A percentile compares a stretch with the other conserved stretches of the same genome.
Evolutionary conservation across 805 yeast species (phyloP).

Genomic region (Sugiyamaella boreocaroliniensis): DNA sequence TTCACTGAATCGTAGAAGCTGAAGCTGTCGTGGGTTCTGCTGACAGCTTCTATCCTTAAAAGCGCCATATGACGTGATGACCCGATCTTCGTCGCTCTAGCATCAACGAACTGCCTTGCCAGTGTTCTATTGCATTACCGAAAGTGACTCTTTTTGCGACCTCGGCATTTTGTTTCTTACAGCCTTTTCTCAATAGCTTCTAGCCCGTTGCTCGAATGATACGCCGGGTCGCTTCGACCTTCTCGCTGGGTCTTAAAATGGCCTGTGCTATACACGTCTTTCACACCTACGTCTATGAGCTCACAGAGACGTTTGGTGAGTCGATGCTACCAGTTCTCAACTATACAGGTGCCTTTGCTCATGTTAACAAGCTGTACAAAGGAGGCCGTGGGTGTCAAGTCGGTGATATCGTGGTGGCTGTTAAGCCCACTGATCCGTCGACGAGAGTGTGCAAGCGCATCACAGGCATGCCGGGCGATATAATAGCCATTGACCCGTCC

Average conservation of each 20-base stretch:
- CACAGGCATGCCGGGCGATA: constrained; percentile 94
- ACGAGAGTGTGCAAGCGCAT: constrained; percentile 87
- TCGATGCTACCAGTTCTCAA: constrained; percentile 91
- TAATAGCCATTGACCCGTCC: constrained; percentile 68
- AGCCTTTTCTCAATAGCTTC: too few relatives aligned
- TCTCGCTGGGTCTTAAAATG: constrained; percentile 29
- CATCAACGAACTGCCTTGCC: too few relatives aligned
- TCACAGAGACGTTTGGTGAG: constrained; percentile 82
- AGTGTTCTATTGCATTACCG: too few relatives aligned
- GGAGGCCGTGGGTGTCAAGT: constrained; percentile 60
- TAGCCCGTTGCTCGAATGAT: neutral
- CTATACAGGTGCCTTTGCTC: constrained; percentile 65
- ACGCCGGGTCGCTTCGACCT: constrained; percentile 13
- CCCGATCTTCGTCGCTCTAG: too few relatives aligned
- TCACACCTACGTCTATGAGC: constrained; percentile 61
- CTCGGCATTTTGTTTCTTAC: too few relatives aligned
- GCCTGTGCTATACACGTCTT: constrained; percentile 49
- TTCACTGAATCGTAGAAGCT: too few relatives aligned
- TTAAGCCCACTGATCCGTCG: constrained; percentile 82
- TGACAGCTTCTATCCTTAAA: too few relatives aligned
- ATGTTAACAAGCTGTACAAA: constrained; percentile 54
- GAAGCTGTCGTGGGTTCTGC: too few relatives aligned
- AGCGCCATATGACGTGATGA: too few relatives aligned
- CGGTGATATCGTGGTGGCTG: constrained; percentile 85
- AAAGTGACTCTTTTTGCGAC: too few relatives aligned